Conservation (phyloP, 2,329 filamentous ascomycete species). For the Penicillium sp. region DNA sequence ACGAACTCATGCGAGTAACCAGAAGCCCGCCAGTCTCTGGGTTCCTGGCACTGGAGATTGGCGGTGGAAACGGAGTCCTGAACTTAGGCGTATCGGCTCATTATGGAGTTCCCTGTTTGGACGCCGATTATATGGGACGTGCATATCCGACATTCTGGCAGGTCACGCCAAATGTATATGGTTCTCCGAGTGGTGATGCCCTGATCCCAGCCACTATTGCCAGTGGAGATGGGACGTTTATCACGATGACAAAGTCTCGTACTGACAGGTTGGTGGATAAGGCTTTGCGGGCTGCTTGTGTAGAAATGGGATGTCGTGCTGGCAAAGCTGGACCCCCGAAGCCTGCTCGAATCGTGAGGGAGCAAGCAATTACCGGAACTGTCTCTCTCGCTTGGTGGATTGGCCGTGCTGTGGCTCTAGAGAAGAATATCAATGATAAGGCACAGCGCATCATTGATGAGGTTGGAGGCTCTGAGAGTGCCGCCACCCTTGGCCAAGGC, state of each 20-base stretch:
- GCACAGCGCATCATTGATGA: constrained; percentile 19
- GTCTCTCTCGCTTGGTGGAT: constrained; percentile 55
- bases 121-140: constrained; percentile 49
- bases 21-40: constrained; percentile 50
- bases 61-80: constrained; percentile 65
- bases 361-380: constrained; percentile 48
- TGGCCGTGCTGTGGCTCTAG: constrained; percentile 20
- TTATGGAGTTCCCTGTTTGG: constrained; percentile 50
- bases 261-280: constrained; percentile 49
- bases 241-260: constrained; percentile 45
- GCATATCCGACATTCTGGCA: constrained; percentile 50
- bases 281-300: constrained; percentile 53
- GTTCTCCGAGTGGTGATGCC: constrained; percentile 27
- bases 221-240: constrained; percentile 53
- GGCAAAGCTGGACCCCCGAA: constrained; percentile 18
- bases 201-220: constrained; percentile 48
- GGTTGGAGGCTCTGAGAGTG: constrained; percentile 18
- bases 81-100: constrained; percentile 55
- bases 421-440: constrained; percentile 11
- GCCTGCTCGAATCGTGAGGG: constrained; percentile 3
- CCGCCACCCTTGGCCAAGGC: constrained; percentile 19
- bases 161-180: constrained; percentile 46
- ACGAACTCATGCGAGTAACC: constrained; percentile 56
- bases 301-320: constrained; percentile 54
- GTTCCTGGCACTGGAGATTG: constrained; percentile 65